Evolutionary conservation across 2,329 filamentous ascomycete genomes (phyloP), one percentile per base, ranked within the genome.

Genomic region (Fusarium nisikadoi): DNA sequence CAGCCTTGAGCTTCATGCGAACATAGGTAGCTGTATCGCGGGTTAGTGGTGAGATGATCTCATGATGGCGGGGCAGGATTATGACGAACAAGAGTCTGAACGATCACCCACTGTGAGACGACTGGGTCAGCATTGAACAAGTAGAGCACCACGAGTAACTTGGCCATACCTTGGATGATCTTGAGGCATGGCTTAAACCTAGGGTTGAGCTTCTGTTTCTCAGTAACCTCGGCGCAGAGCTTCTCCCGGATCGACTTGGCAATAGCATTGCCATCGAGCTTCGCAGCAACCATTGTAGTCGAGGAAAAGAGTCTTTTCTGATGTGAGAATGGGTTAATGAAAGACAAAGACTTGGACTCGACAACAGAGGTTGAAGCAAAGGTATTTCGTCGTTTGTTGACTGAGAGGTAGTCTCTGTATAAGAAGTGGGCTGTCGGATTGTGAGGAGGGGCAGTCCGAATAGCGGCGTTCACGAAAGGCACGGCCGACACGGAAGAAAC

Each of bases 1-100:
- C 96, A 74, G 96, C 96, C 88, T 98, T 99, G 79, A 98, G 86
- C 87, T 99, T 99, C 96, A 99, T 99, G 84, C 95, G 95, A 84
- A 99, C 95, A 93, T 99, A 99, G 57, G 95, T 98, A 79, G 92
- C 93, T 95, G 78, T 27, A 68, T 57, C 71, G 65, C 71, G 76
- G 59, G 63, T 73, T 61, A 71, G 71, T 71, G 62, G 62, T 63
- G 45, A 63, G 47, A 62, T 70, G 47, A 62, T 56, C 55, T 70
- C 52, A 69, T 42, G 64, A 70, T 75, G 65, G 71, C 70, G 72
- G 75, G 69, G 70, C 61, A 75, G 53, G 60, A 70, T 52, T 62
- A 60, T 70, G 70, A 80, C 81, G 56, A 71, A 97, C 93, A 92
- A 41, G 95, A 98, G 85, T 99, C 96, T 75, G 93, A 94, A 78